Evolutionary conservation across 2,329 filamentous ascomycete genomes (phyloP).

Genomic region (Byssochlamys sp.): DNA sequence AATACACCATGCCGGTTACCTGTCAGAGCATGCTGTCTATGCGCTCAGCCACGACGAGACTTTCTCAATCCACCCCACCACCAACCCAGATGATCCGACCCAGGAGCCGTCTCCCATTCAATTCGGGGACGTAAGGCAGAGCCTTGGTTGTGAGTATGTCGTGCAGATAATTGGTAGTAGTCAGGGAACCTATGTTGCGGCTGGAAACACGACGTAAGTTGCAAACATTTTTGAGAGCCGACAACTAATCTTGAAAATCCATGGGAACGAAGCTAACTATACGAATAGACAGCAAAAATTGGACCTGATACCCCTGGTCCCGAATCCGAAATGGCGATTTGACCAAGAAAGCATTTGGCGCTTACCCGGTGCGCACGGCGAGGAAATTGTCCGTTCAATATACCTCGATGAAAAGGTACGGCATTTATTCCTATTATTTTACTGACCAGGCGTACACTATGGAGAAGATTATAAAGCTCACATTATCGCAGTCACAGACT

Average conservation of each 20-base stretch:
- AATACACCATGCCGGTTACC: slow-evolving; percentile 53
- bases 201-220: slow-evolving; percentile 43
- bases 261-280: neutral
- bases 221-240: neutral
- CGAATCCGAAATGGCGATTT: slow-evolving; percentile 29
- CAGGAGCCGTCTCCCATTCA: slow-evolving; percentile 36
- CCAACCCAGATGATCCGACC: slow-evolving; percentile 41
- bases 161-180: slow-evolving; percentile 43
- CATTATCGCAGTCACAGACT: slow-evolving; percentile 20
- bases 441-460: neutral
- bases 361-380: slow-evolving; percentile 39
- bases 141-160: slow-evolving; percentile 50
- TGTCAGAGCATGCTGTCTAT: slow-evolving; percentile 44
- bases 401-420: slow-evolving; percentile 36
- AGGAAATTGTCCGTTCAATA: slow-evolving; percentile 39
- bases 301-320: slow-evolving; percentile 33
- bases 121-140: slow-evolving; percentile 49
- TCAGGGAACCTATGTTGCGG: slow-evolving; percentile 36
- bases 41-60: slow-evolving; percentile 55
- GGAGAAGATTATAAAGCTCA: slow-evolving; percentile 2
- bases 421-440: neutral
- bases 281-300: slow-evolving; percentile 28
- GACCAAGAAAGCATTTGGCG: slow-evolving; percentile 32
- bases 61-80: slow-evolving; percentile 48
- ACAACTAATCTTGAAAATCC: neutral